Base-by-base conservation (phyloP, 163 green algal species). In the Chlamydomonas reinhardtii region DNA sequence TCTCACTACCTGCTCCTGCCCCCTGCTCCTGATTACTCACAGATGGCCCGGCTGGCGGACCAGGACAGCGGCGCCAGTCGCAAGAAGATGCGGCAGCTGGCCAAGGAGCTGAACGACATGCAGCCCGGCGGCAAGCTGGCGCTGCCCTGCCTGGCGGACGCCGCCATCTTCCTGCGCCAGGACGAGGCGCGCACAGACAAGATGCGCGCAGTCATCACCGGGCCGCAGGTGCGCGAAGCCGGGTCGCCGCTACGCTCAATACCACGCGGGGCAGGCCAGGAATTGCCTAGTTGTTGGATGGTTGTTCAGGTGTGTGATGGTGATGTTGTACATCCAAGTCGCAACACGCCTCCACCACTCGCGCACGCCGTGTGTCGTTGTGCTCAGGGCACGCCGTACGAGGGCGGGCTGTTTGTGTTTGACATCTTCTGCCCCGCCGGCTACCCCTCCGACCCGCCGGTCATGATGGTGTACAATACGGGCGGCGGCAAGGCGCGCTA, bases 381-480 rank as follows among this genome's bases (percentile, higher is more conserved):
- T 56, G 48, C 11, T 56, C 48, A 90, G 78, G 94, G 90, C 83
- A 98, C 95, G 4, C 95, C 95, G 9, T 98, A 98, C 82, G 90
- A 93, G 79, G 88, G 87, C 31, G 90, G 96, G 90, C 56, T 93
- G 83, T 98, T 98, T 87, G 83, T 96, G 32, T 98, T 98, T 81
- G 96, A 98, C 92, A 74, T 98, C 31, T 95, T 94, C 90, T 97
- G 97, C 83, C 95, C 96, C 2, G 39, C 86, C 34, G 90, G 94
- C 85, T 98, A 98, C 91, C 96, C 96, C 31, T 90, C 94, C 61
- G 88, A 94, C 43, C 92, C 95, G 14, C 95, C 95, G 3, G 85
- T 96, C 31, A 92, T 96, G 86, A 88, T 89, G 59, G 87, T 95
- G 76, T 87, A 86, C 48, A 87, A 87, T 71, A 87, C 81, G 16